Base-by-base conservation (phyloP, 2,329 filamentous ascomycete species). In the Arachnopeziza araneosa region DNA sequence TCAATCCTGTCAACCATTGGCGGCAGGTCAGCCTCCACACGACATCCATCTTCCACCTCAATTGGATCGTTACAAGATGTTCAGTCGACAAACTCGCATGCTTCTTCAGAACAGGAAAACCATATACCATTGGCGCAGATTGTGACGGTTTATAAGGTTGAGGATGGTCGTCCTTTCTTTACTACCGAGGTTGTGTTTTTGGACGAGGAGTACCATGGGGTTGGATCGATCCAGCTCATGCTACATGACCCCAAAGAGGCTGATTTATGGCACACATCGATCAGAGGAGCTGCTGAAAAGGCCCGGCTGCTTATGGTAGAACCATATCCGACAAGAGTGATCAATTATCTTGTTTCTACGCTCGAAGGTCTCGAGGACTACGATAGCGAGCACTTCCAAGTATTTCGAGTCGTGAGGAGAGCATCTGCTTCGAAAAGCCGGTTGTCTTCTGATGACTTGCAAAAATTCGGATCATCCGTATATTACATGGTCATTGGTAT, bases 401-500 rank as follows among this genome's bases (percentile, higher is more conserved):
- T 90, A 66, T 90, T 87, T 75, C 84, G 86, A 62, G 85, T 88
- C 9, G 84, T 89, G 24, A 83, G 87, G 68, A 81, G 86, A 63
- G 78, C 82, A n/a, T 74, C 79, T 14, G 77, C 78, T 64, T 56
- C 68, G 54, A 87, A 86, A 72, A 75, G 76, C 32, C 75, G 77
- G 23, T 77, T 82, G 57, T 80, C 84, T 2, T 81, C 82, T 19
- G 87, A 90, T 61, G 87, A 90, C 66, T 72, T 89, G 51, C 79
- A 83, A 54, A 89, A 89, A 68, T 73, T 86, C 26, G 80, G 81
- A 49, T 84, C 85, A 10, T 84, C 81, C 10, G 81, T 88, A 24
- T 89, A 83, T 72, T 89, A 89, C 69, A 78, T 90, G 63, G 86
- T 83, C 7, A 80, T 90, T 69, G 87, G 87, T 22, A 79, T 87